Evolutionary conservation across 306 rosid genomes (phyloP), one percentile per base, ranked within the genome.

Genomic region (Citrullus amarus): DNA sequence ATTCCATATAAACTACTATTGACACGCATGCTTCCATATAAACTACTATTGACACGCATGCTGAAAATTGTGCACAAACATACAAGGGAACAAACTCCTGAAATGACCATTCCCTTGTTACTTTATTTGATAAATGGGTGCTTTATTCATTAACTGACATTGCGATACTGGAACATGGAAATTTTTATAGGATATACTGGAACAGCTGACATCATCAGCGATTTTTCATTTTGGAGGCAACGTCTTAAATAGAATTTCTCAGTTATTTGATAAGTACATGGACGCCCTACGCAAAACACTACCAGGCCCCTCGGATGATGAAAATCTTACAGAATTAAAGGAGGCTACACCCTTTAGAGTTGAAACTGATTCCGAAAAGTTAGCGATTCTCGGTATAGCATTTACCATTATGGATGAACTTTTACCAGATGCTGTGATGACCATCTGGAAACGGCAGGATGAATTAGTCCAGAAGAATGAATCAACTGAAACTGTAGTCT

Each of bases 361-460:
- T 41, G 99, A 95, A 80, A 92, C 99, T 54, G 99, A 95, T 85
- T 84, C 97, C 3, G 99, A 95, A 85, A 97, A 95, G 83, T 95
- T 95, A 80, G 90, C 97, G 57, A 81, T 91, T 84, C 81, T 95
- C 80, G 96, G 97, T 67, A 82, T 95, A 83, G 99, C 97, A 57
- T 92, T 88, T 86, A 95, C 90, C 70, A 91, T 95, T 78, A 75
- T 92, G 83, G 99, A 95, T 80, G 93, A 95, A 78, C 88, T 91
- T 58, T 83, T 95, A 73, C 98, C 97, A 8, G 90, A 88, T 79
- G 88, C 91, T 79, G 97, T 90, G 46, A 78, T 92, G 48, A 83
- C 88, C 77, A 85, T 79, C 79, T 95, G 97, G 99, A 85, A 83
- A 79, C 85, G 32, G 79, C 91, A 84, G 78, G 86, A 82, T 84